Evolutionary conservation across 495 filamentous ascomycete species (phyloP).

Genomic region (Staphylotrichum tortipilum): DNA sequence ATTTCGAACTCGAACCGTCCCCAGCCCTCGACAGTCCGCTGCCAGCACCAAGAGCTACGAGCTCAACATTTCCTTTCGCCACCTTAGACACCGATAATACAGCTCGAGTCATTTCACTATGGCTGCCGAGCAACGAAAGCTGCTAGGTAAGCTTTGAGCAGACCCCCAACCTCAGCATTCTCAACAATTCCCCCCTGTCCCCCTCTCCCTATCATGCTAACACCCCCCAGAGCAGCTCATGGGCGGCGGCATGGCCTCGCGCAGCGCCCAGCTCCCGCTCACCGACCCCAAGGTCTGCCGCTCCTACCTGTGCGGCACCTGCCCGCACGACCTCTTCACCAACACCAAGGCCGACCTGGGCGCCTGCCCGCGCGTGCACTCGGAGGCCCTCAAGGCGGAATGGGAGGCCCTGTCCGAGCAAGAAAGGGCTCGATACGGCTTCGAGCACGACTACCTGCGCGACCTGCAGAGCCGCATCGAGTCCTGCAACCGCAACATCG

Average conservation of each 20-base stretch:
- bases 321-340: conserved; percentile 98
- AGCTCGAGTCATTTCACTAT: conserved; percentile 38
- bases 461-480: conserved; percentile 95
- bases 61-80: background rate
- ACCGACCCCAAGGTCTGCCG: conserved; percentile 93
- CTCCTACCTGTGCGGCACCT: conserved; percentile 87
- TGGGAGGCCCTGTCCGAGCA: conserved; percentile 61
- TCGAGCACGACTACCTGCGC: conserved; percentile 92
- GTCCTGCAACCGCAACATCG: conserved; percentile 91
- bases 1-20: background rate
- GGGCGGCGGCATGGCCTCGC: conserved; percentile 60
- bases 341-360: conserved; percentile 99
- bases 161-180: conserved; percentile 8
- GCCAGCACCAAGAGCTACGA: background rate
- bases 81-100: background rate
- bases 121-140: conserved; percentile 92
- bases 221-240: conserved; percentile 68
- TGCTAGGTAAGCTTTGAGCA: conserved; percentile 73
- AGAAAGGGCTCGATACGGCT: conserved; percentile 72
- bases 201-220: too few species aligned
- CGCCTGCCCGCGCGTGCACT: conserved; percentile 82
- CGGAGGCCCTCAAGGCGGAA: conserved; percentile 76
- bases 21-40: too few species aligned
- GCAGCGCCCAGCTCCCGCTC: conserved; percentile 70
- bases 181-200: background rate